Evolutionary conservation across 352 stramenopile species (phyloP).

Genomic region (Pythium aristosporum): DNA sequence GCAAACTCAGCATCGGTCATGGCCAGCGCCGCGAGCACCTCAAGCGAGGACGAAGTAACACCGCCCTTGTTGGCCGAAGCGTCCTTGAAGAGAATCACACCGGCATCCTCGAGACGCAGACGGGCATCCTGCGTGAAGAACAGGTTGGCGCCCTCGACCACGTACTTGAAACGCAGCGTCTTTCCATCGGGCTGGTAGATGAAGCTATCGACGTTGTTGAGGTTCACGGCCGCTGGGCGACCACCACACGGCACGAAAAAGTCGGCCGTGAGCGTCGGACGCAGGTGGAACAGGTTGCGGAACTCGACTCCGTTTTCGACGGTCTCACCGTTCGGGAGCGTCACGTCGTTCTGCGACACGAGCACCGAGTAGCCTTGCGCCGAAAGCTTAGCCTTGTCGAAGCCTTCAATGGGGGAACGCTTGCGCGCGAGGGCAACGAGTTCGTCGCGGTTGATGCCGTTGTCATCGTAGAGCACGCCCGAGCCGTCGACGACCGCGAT

Average conservation of each 20-base stretch:
- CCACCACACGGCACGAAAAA: slow-evolving; percentile 97
- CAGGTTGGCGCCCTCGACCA: slow-evolving; percentile 98
- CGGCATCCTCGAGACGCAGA: slow-evolving; percentile 91
- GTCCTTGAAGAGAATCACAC: slow-evolving; percentile 97
- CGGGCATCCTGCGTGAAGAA: slow-evolving; percentile 96
- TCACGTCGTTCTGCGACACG: slow-evolving; percentile 73
- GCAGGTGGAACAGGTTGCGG: slow-evolving; percentile 97
- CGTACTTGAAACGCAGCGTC: slow-evolving; percentile 91
- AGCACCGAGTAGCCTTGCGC: slow-evolving; percentile 63
- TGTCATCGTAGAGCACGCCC: slow-evolving; percentile 93
- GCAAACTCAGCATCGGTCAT: slow-evolving; percentile 79
- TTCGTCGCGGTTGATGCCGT: slow-evolving; percentile 91
- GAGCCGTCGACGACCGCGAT: slow-evolving; percentile 95
- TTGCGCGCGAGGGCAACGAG: slow-evolving; percentile 92
- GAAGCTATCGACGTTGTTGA: slow-evolving; percentile 93
- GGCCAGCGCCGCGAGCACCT: slow-evolving; percentile 71
- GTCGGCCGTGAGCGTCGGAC: slow-evolving; percentile 89
- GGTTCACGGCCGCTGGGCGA: slow-evolving; percentile 94
- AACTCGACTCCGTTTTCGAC: slow-evolving; percentile 94
- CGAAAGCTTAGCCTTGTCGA: slow-evolving; percentile 79
- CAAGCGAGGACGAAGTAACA: slow-evolving; percentile 76
- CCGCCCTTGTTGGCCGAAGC: slow-evolving; percentile 91
- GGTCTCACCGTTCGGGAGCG: slow-evolving; percentile 59
- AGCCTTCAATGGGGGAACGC: slow-evolving; percentile 87
- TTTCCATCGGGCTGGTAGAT: slow-evolving; percentile 67